These are phyloP conservation scores for Globisporangium ultimum DNA, from an alignment of 352 stramenopile species.

Conservation along the genomic window DNA sequence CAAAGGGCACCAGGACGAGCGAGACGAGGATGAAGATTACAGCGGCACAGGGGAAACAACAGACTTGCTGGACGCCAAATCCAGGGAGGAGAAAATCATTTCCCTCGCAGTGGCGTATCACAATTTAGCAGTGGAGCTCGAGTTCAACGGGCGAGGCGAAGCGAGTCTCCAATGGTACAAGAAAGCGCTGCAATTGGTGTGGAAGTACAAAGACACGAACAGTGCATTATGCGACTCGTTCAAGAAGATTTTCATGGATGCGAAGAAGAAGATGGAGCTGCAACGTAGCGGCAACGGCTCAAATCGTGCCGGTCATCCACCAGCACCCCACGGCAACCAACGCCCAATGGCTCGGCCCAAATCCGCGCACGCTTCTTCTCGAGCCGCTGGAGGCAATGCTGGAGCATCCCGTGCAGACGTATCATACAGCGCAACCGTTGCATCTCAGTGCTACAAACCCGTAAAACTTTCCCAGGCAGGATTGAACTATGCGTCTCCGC, in stretches of 20 bases:
- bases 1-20: slow-evolving; percentile 11
- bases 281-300: slow-evolving; percentile 11
- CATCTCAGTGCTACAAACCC: slow-evolving; percentile 59
- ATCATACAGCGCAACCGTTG: slow-evolving; percentile 61
- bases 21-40: slow-evolving; percentile 3
- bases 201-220: slow-evolving; percentile 62
- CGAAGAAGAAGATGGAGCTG: slow-evolving; percentile 54
- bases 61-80: slow-evolving; percentile 53
- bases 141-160: slow-evolving; percentile 68
- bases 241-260: slow-evolving; percentile 66
- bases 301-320: not conserved
- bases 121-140: slow-evolving; percentile 74
- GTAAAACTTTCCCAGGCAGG: slow-evolving; percentile 38
- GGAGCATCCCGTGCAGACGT: slow-evolving; percentile 20
- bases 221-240: slow-evolving; percentile 61
- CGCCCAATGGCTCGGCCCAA: slow-evolving; percentile 18
- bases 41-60: slow-evolving; percentile 1
- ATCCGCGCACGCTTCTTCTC: slow-evolving; percentile 34
- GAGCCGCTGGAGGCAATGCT: not conserved
- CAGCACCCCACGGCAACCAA: slow-evolving; percentile 1
- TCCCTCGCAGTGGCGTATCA: slow-evolving; percentile 77
- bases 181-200: slow-evolving; percentile 69
- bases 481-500: slow-evolving; percentile 29
- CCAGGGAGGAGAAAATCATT: slow-evolving; percentile 71
- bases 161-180: slow-evolving; percentile 84